Evolutionary conservation across 305 asterid genomes (phyloP).

Genomic region (Andrographis paniculata): DNA sequence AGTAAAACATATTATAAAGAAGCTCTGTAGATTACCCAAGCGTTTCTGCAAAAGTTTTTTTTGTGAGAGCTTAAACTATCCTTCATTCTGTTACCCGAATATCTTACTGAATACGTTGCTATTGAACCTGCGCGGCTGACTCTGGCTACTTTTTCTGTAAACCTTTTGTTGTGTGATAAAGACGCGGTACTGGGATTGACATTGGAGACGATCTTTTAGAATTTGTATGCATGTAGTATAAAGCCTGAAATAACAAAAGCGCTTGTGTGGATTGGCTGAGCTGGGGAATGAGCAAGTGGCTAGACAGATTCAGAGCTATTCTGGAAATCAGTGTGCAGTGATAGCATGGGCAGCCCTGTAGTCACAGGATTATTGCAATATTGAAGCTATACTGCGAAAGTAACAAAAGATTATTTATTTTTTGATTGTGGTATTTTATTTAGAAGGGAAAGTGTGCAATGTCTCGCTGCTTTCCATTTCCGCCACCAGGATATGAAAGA

Average conservation of each 20-base stretch:
- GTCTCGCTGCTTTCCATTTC: conserved; percentile 83
- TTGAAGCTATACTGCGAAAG: conserved; percentile 21
- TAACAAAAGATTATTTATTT: conserved; percentile 23
- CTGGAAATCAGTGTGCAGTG: conserved; percentile 34
- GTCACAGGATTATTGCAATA: conserved; percentile 19
- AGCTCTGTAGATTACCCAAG: conserved; percentile 13
- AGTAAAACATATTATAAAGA: conserved; percentile 1
- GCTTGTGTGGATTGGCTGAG: conserved; percentile 8
- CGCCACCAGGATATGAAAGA: conserved; percentile 64
- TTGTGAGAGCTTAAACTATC: conserved; percentile 2
- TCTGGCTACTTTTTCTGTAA: conserved; percentile 4
- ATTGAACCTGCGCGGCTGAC: conserved; percentile 4
- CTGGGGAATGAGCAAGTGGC: conserved; percentile 16
- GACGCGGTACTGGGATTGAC: conserved; percentile 11
- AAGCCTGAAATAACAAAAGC: conserved; percentile 12
- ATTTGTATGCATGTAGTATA: background rate
- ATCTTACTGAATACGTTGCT: conserved; percentile 3
- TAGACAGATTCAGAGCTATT: conserved; percentile 17
- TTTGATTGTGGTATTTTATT: conserved; percentile 21
- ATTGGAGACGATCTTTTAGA: conserved; percentile 11
- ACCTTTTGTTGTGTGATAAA: background rate
- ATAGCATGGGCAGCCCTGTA: conserved; percentile 31
- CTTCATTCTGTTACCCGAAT: conserved; percentile 14
- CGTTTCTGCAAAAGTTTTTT: conserved; percentile 10
- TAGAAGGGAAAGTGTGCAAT: conserved; percentile 34